These are phyloP conservation scores for Boletus reticulatus DNA, from an alignment of 768 basidiomycete species.

Conservation along the genomic window DNA sequence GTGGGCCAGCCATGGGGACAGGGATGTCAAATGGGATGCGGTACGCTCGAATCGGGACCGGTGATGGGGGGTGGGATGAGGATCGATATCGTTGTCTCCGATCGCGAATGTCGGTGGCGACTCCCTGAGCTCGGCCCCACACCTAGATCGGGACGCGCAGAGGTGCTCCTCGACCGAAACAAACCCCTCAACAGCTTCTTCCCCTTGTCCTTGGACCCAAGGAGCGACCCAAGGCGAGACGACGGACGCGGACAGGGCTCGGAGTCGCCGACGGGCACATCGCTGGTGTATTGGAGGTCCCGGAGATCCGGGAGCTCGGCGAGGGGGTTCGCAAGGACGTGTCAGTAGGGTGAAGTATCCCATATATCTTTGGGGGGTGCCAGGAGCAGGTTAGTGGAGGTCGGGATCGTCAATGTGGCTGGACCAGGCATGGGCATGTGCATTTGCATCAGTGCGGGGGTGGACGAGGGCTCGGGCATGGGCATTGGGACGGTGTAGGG, in stretches of 20 bases:
- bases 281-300: conserved; percentile 3
- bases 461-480: conserved; percentile 1
- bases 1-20: conserved; percentile 15
- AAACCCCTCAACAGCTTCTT: conserved; percentile 40
- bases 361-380: conserved; percentile 60
- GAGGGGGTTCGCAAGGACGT: conserved; percentile 49
- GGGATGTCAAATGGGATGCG: conserved; percentile 6
- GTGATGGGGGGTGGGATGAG: conserved; percentile 19
- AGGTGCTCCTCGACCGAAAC: conserved; percentile 43
- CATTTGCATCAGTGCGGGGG: conserved; percentile 2
- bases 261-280: conserved; percentile 1
- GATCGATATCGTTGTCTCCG: conserved; percentile 20
- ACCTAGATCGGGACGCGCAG: conserved; percentile 13
- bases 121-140: conserved; percentile 11
- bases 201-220: conserved; percentile 32
- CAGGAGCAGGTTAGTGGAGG: conserved; percentile 56
- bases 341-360: conserved; percentile 53
- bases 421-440: background rate
- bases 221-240: conserved; percentile 18
- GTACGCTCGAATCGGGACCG: background rate
- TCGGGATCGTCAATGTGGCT: background rate
- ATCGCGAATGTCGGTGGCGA: conserved; percentile 13
- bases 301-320: conserved; percentile 33
- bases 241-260: conserved; percentile 20
- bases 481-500: conserved; percentile 4